These are phyloP conservation scores for Nigrospora oryzae DNA, from an alignment of 2,329 filamentous ascomycete genomes.

Conservation along the genomic window DNA sequence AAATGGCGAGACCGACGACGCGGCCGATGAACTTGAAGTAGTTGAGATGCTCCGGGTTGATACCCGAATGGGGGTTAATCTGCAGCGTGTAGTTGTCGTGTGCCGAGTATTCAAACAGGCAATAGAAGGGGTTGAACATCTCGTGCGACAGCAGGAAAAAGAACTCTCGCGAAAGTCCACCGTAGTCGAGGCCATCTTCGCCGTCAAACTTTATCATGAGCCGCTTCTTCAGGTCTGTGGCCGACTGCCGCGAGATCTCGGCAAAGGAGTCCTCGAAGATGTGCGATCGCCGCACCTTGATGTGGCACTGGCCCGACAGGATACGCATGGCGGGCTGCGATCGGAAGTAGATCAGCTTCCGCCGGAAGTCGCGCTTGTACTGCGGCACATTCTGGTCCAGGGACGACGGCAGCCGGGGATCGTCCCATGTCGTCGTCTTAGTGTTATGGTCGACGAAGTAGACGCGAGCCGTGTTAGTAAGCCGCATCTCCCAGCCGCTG, in stretches of 20 bases:
- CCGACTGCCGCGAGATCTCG: conserved; percentile 94
- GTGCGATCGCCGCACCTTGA: conserved; percentile 92
- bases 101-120: conserved; percentile 96
- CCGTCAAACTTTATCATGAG: conserved; percentile 99
- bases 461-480: conserved; percentile 94
- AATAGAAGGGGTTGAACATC: conserved; percentile 99
- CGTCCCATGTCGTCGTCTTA: conserved; percentile 99
- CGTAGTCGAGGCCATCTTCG: conserved; percentile 95
- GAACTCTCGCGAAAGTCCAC: conserved; percentile 95
- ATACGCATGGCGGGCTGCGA: conserved; percentile 96
- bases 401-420: conserved; percentile 88
- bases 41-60: conserved; percentile 98
- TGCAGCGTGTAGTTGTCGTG: conserved; percentile 99
- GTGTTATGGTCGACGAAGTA: conserved; percentile 99
- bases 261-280: conserved; percentile 99
- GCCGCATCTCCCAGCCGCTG: conserved; percentile 98
- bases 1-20: conserved; percentile 93
- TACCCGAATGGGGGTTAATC: conserved; percentile 98
- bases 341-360: conserved; percentile 98
- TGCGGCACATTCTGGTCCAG: conserved; percentile 97
- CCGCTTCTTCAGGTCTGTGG: conserved; percentile 93
- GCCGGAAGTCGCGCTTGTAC: conserved; percentile 97
- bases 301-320: conserved; percentile 91
- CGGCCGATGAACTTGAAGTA: conserved; percentile 99
- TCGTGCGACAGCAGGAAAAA: conserved; percentile 99